Base-by-base conservation (phyloP, 495 filamentous ascomycete species). In the Xylaria intraflava region DNA sequence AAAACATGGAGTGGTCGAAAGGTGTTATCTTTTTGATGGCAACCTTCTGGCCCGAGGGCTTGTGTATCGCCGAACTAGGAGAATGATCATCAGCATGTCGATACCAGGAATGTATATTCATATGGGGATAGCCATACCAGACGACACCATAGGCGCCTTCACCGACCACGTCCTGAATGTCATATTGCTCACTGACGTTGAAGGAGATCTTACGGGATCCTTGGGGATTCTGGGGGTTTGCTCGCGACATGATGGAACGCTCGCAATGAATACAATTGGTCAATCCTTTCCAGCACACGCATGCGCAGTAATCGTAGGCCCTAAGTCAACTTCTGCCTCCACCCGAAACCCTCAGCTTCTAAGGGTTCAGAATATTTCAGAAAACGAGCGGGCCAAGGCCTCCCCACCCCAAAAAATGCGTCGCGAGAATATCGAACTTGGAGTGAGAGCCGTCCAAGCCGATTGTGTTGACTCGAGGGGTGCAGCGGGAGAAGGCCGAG, bases 11-110 rank as follows among this genome's bases (percentile, higher is more conserved):
- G 67, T 97, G 92, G 60, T 98, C 93, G 73, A 97, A 97, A 0
- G 93, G 94, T 1, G 91, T 96, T 62, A 99, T 99, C 80, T 99
- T 99, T 78, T 99, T 99, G 76, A 99, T 99, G 26, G 94, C 94
- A 46, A 99, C 94, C 75, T 96, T 97, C 73, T 99, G 94, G 58
- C 90, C 85, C 2, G 94, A 97, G 5, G 94, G 94, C 76, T 97
- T 97, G 76, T 99, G 94, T 56, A 97, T 84, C 24, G 94, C 94
- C 44, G 94, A 99, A 75, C 91, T 96, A 7, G 11, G 30, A 2
- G 23, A 24, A 36, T 24, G 19, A 14, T 62, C 58, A 63, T 55
- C 41, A 59, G 48, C 20, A 38, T 55, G 20, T 16, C 5, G 17
- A 46, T 12, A 41, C 42, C 19, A 11, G 26, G 29, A 35, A 22